phyloP scores from a whole-genome alignment of 2,329 filamentous ascomycete species.

The Septoria linicola region DNA sequence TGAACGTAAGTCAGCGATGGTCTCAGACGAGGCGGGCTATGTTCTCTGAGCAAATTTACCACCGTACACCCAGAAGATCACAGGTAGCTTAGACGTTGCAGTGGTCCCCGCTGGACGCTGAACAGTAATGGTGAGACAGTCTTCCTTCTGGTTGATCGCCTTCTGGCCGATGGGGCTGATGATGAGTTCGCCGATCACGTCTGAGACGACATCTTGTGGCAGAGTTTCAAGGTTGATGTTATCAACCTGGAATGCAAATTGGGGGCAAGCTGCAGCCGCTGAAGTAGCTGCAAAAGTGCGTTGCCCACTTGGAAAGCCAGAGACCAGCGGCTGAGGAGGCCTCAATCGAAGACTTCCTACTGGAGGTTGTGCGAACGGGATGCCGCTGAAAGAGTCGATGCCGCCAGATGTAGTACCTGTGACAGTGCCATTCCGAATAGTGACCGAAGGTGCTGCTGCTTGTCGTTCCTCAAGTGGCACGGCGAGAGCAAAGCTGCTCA shows the following conservation, averaged over 20 bases:
- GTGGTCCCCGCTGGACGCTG: constrained; percentile 43
- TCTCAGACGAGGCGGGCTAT: too few species aligned
- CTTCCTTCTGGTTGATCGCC: constrained; percentile 41
- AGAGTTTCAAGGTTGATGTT: constrained; percentile 40
- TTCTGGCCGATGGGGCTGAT: constrained; percentile 44
- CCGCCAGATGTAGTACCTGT: constrained; percentile 47
- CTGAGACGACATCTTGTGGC: constrained; percentile 27
- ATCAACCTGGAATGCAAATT: constrained; percentile 50
- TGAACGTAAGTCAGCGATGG: too few species aligned
- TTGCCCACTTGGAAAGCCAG: constrained; percentile 59
- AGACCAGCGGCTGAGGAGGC: constrained; percentile 63
- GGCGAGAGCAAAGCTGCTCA: neutral
- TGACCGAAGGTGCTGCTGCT: constrained; percentile 21
- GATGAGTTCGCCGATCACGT: constrained; percentile 41
- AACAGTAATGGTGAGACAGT: constrained; percentile 43
- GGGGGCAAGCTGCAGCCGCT: constrained; percentile 64
- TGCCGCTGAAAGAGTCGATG: constrained; percentile 70
- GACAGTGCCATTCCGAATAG: constrained; percentile 58
- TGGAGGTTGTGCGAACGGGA: constrained; percentile 37
- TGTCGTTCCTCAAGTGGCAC: neutral
- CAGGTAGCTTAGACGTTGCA: constrained; percentile 43
- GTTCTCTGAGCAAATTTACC: too few species aligned
- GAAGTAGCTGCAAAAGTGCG: constrained; percentile 49
- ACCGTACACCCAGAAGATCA: constrained; percentile 52
- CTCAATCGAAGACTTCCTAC: constrained; percentile 63